These are phyloP conservation scores for Fonsecaea erecta DNA, from an alignment of 2,329 filamentous ascomycete species.

Conservation along the genomic window DNA sequence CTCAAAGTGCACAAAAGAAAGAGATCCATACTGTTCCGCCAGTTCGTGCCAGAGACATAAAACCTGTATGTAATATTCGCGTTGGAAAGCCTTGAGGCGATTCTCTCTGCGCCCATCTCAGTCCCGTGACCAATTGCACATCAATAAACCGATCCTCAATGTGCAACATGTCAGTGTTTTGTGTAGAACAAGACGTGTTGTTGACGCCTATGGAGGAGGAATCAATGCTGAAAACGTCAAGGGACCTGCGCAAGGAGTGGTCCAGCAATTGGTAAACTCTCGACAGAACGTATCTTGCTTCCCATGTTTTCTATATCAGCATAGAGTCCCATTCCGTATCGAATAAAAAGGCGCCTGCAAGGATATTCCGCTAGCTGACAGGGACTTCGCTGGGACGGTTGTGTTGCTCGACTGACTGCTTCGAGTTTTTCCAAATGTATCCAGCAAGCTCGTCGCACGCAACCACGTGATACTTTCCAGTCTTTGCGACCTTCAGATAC, in stretches of 20 bases:
- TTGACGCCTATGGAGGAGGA: background rate
- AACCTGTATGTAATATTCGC: constrained; percentile 17
- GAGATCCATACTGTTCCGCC: constrained; percentile 5
- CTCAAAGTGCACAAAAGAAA: background rate
- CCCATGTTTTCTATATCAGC: background rate
- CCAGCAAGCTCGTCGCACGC: constrained; percentile 36
- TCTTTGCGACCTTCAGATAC: constrained; percentile 36
- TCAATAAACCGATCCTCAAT: background rate
- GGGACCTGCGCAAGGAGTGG: background rate
- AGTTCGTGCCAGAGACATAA: constrained; percentile 13
- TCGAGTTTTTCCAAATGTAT: constrained; percentile 34
- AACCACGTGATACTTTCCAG: constrained; percentile 37
- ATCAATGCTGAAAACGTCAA: background rate
- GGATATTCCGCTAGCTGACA: constrained; percentile 12
- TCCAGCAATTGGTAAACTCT: background rate
- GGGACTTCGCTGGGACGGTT: constrained; percentile 20
- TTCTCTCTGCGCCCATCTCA: constrained; percentile 3
- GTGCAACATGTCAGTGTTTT: background rate
- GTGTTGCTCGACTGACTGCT: constrained; percentile 34
- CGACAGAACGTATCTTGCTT: background rate
- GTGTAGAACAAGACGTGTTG: background rate
- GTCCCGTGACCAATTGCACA: background rate
- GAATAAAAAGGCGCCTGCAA: background rate
- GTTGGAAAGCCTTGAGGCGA: constrained; percentile 19
- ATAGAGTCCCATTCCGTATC: background rate